Conservation (phyloP, 1,284 basidiomycete genomes). For the Irpex sp. region DNA sequence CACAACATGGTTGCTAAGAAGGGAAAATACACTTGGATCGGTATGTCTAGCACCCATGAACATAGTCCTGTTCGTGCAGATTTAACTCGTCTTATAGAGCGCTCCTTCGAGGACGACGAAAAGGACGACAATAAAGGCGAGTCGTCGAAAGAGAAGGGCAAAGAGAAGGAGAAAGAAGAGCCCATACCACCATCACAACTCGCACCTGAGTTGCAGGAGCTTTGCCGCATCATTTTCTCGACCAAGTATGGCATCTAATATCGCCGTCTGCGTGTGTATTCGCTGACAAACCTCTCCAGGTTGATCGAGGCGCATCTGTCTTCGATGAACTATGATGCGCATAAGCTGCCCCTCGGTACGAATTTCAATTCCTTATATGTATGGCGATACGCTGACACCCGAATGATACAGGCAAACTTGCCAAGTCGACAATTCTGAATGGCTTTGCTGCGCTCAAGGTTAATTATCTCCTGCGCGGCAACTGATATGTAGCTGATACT, state of each 20-base stretch:
- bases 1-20: constrained; percentile 53
- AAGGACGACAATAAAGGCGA: constrained; percentile 31
- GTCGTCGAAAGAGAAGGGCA: constrained; percentile 24
- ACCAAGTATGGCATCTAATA: constrained; percentile 32
- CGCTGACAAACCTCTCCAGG: constrained; percentile 24
- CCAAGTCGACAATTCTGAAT: constrained; percentile 52
- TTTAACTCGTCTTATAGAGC: constrained; percentile 33
- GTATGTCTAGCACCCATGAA: constrained; percentile 26
- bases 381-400: not conserved
- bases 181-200: constrained; percentile 48
- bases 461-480: not conserved
- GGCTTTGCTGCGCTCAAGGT: constrained; percentile 61
- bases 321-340: constrained; percentile 71
- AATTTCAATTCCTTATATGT: constrained; percentile 14
- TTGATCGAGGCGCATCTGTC: constrained; percentile 55
- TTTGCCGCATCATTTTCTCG: constrained; percentile 58
- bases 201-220: constrained; percentile 44
- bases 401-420: constrained; percentile 42
- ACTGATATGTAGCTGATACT: not conserved
- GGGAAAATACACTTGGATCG: constrained; percentile 62
- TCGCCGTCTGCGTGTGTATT: not conserved
- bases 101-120: constrained; percentile 46
- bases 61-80: not conserved
- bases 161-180: constrained; percentile 41
- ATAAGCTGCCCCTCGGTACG: constrained; percentile 60